A percentile compares a stretch with the other conserved stretches of the same genome.
These are phyloP conservation scores for Leccinum olivaceopallidum DNA, from an alignment of 768 basidiomycete genomes.

Conservation along the genomic window DNA sequence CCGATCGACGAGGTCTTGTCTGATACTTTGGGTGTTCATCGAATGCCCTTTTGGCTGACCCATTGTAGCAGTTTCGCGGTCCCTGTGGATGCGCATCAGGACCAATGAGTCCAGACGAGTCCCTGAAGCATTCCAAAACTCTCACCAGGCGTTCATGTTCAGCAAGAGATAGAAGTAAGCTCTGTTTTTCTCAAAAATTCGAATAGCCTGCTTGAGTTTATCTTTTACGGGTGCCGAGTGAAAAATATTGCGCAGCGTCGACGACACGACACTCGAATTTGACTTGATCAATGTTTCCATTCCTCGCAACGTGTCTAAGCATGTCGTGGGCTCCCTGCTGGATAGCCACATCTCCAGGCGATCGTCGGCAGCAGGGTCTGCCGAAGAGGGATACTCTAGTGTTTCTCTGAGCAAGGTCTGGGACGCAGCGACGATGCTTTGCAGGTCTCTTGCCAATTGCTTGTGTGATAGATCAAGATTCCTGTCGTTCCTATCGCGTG, in stretches of 20 bases:
- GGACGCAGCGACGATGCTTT: background rate
- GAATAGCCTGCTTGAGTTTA: background rate
- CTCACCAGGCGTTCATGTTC: background rate
- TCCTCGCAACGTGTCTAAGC: background rate
- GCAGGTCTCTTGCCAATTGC: background rate
- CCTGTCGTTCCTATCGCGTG: background rate
- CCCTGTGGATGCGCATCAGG: background rate
- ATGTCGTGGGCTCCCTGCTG: background rate
- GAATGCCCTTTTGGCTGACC: background rate
- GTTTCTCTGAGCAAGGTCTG: background rate
- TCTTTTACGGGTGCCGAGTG: background rate
- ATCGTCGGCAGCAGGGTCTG: background rate
- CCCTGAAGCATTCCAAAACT: background rate
- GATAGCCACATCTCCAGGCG: background rate
- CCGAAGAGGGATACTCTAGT: background rate
- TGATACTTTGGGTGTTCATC: background rate
- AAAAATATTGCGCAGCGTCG: background rate
- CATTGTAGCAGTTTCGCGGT: background rate
- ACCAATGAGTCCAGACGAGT: background rate
- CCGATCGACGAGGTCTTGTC: background rate
- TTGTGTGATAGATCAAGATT: background rate
- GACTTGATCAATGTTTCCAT: background rate
- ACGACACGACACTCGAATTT: background rate
- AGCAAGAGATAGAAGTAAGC: background rate
- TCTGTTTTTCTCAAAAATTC: background rate